Conservation (phyloP, 1,139 yeast genomes). For the Protomyces arabidopsidicola region DNA sequence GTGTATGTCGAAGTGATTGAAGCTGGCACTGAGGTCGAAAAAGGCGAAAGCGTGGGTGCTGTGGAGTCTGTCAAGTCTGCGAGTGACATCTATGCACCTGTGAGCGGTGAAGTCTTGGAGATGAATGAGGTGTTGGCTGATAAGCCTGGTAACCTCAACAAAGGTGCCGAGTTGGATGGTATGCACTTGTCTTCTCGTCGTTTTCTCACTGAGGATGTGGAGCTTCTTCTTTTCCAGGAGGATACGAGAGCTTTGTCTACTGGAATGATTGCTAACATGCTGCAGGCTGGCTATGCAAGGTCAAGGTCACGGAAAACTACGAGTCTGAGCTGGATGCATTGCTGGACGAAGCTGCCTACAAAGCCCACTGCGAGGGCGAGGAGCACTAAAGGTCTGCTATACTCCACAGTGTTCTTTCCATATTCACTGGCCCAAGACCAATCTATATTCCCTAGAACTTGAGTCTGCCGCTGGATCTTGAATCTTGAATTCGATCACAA, state of each 20-base stretch:
- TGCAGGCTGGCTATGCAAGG: constrained; percentile 85
- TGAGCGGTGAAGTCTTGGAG: constrained; percentile 68
- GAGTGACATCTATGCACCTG: constrained; percentile 86
- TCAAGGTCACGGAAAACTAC: constrained; percentile 48
- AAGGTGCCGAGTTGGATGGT: constrained; percentile 53
- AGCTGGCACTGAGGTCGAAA: constrained; percentile 58
- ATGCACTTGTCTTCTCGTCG: neutral
- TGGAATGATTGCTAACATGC: neutral
- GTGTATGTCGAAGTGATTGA: constrained; percentile 90
- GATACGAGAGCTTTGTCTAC: neutral
- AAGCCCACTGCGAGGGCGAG: constrained; percentile 24
- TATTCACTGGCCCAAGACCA: neutral
- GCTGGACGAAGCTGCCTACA: constrained; percentile 56
- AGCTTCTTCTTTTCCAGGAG: neutral
- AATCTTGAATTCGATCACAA: neutral
- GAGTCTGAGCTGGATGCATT: constrained; percentile 45
- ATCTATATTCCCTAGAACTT: neutral
- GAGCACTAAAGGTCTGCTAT: neutral
- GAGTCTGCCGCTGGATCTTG: neutral
- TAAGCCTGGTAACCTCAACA: constrained; percentile 72
- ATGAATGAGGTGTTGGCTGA: constrained; percentile 63
- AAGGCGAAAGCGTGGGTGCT: constrained; percentile 83
- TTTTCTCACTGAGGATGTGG: neutral
- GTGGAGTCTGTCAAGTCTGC: constrained; percentile 95
- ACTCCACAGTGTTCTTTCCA: neutral